These are phyloP conservation scores for Rutstroemia sp. DNA, from an alignment of 2,329 filamentous ascomycete species.

Conservation along the genomic window DNA sequence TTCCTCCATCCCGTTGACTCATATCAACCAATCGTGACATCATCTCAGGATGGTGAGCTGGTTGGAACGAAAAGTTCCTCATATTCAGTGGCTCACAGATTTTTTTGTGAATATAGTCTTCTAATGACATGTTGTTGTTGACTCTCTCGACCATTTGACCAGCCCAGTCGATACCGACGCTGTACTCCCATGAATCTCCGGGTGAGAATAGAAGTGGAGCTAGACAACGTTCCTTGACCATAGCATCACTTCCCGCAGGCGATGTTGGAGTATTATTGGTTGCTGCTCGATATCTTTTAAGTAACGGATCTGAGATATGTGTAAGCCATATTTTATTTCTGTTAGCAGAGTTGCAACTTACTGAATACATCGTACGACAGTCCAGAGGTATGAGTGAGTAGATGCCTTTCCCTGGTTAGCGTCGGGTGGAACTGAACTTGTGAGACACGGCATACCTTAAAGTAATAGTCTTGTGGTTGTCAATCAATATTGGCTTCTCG, in stretches of 20 bases:
- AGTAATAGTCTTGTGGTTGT: constrained; percentile 23
- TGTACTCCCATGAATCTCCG: constrained; percentile 53
- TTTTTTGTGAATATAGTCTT: constrained; percentile 38
- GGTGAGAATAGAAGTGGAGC: constrained; percentile 55
- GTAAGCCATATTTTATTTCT: neutral
- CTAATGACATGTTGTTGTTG: constrained; percentile 13
- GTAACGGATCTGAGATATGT: neutral
- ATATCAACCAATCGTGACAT: constrained; percentile 16
- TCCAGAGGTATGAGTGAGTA: constrained; percentile 24
- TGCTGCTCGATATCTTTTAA: constrained; percentile 12
- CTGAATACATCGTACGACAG: constrained; percentile 21
- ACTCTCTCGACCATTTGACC: constrained; percentile 41
- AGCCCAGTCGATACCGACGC: constrained; percentile 46
- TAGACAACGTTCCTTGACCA: constrained; percentile 6
- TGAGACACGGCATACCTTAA: constrained; percentile 18
- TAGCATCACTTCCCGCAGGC: neutral
- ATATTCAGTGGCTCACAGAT: constrained; percentile 31
- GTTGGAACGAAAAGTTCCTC: constrained; percentile 17
- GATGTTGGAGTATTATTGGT: neutral
- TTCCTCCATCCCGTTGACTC: constrained; percentile 15
- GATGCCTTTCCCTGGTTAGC: constrained; percentile 14
- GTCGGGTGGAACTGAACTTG: neutral
- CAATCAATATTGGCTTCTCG: constrained; percentile 15
- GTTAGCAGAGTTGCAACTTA: constrained; percentile 1
- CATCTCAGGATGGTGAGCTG: constrained; percentile 12